Percentiles rank a stretch among this genome's conserved stretches.
Conservation (phyloP, 2,329 filamentous ascomycete species). For the Fusarium succisae region DNA sequence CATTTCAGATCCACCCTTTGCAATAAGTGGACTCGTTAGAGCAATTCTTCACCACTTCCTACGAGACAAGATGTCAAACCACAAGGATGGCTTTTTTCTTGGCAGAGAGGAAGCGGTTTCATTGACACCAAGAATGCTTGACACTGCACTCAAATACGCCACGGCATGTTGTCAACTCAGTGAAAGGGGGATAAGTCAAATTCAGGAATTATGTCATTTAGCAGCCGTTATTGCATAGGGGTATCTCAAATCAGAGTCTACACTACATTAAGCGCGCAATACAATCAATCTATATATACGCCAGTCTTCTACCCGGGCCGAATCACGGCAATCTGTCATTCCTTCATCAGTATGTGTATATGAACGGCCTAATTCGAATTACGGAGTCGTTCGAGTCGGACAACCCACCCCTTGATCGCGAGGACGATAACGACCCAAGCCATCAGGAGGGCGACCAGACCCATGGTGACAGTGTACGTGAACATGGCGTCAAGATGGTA, state of each 20-base stretch:
- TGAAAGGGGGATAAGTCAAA: neutral
- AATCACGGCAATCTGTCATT: neutral
- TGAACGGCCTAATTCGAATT: neutral
- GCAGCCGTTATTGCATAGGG: constrained; percentile 32
- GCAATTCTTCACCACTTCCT: neutral
- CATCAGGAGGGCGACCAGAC: constrained; percentile 84
- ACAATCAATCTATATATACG: constrained; percentile 4
- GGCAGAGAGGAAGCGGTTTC: neutral
- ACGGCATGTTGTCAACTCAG: neutral
- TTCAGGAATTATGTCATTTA: neutral
- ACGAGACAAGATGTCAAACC: neutral
- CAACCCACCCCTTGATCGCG: constrained; percentile 88
- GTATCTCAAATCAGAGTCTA: constrained; percentile 40
- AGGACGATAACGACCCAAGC: constrained; percentile 82
- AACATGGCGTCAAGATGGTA: constrained; percentile 91
- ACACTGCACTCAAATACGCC: neutral
- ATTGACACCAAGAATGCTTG: no score
- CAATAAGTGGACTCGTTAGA: neutral
- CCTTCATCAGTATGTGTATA: neutral
- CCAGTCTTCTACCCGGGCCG: neutral
- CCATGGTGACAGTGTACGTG: constrained; percentile 88
- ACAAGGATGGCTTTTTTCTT: neutral
- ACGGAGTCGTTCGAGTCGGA: constrained; percentile 54
- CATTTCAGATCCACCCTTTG: neutral
- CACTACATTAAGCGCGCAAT: constrained; percentile 9